phyloP scores from a whole-genome alignment of 140 eudicot species.

The Ambrosia hybrid region DNA sequence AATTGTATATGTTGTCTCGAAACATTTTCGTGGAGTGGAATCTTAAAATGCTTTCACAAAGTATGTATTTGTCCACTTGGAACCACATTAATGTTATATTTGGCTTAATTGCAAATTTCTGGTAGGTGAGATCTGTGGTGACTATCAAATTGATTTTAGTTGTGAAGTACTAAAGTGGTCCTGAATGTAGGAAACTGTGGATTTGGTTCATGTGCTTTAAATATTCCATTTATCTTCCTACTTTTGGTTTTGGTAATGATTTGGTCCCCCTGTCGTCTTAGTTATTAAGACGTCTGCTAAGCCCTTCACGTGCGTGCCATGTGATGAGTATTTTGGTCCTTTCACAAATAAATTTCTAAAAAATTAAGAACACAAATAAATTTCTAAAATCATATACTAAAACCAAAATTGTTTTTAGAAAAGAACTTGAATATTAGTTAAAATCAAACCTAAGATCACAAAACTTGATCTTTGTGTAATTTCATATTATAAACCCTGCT shows the following conservation, averaged over 20 bases:
- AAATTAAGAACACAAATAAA: not conserved
- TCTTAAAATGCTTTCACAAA: no score
- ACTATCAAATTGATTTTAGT: not conserved
- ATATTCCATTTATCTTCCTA: not conserved
- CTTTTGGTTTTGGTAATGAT: not conserved
- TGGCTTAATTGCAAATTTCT: not conserved
- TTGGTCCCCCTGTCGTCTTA: not conserved
- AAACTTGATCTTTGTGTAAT: not conserved
- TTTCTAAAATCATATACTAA: not conserved
- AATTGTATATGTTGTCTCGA: no score
- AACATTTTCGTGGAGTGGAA: no score
- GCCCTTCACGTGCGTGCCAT: not conserved
- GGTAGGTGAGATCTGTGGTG: not conserved
- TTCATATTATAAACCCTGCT: not conserved
- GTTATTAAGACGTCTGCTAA: constrained; percentile 2
- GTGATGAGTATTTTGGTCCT: not conserved
- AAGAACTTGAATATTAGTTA: no score
- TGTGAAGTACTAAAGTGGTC: not conserved
- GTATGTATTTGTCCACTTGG: not conserved
- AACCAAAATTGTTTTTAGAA: not conserved
- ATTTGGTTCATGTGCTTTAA: not conserved
- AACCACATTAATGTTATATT: not conserved
- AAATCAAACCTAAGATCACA: no score
- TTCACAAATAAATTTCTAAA: not conserved
- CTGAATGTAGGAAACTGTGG: not conserved